phyloP scores from a whole-genome alignment of 2,329 filamentous ascomycete species.

The Scedosporium boydii region DNA sequence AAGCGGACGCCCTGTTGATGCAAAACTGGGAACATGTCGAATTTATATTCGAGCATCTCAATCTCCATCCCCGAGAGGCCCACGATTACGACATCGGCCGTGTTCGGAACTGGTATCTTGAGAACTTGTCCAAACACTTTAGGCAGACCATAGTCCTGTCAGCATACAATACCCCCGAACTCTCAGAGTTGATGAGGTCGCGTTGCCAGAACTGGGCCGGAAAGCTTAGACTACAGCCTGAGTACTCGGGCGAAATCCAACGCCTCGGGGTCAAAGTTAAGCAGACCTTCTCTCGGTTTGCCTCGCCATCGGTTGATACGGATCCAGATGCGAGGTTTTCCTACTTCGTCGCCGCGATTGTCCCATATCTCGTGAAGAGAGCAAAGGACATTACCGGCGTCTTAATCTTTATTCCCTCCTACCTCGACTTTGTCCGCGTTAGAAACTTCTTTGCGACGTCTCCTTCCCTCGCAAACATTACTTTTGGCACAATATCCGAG shows the following conservation, averaged over 20 bases:
- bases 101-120: constrained; percentile 86
- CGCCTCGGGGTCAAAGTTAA: constrained; percentile 62
- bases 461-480: constrained; percentile 38
- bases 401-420: constrained; percentile 83
- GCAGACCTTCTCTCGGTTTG: constrained; percentile 86
- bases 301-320: constrained; percentile 54
- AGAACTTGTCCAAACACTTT: constrained; percentile 68
- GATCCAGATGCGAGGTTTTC: constrained; percentile 87
- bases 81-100: constrained; percentile 92
- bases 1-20: constrained; percentile 89
- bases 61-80: constrained; percentile 77
- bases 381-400: constrained; percentile 58
- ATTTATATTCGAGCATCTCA: constrained; percentile 84
- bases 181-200: constrained; percentile 67
- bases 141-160: constrained; percentile 79
- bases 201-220: constrained; percentile 76
- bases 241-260: constrained; percentile 64
- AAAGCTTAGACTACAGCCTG: constrained; percentile 61
- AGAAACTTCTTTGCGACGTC: constrained; percentile 84
- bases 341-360: constrained; percentile 75
- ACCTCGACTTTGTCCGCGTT: constrained; percentile 89
- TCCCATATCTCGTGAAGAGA: constrained; percentile 65
- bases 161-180: constrained; percentile 79
- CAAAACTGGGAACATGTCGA: constrained; percentile 98
- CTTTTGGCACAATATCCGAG: constrained; percentile 78